Percentiles rank a stretch among this genome's conserved stretches.
phyloP scores from a whole-genome alignment of 2,329 filamentous ascomycete species.

The Hymenoscyphus fraxineus region DNA sequence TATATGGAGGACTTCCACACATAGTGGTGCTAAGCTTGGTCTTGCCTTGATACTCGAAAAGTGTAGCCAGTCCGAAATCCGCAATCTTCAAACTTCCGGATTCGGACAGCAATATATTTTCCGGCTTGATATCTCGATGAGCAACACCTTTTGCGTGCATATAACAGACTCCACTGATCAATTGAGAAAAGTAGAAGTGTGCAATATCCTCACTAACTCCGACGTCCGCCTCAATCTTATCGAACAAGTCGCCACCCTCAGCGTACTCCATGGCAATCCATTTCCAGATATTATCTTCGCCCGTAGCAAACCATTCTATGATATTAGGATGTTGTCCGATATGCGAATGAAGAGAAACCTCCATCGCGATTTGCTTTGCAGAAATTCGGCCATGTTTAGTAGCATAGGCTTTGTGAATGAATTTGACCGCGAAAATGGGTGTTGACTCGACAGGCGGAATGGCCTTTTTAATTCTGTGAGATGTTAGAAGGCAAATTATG shows the following conservation, averaged over 20 bases:
- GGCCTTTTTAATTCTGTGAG: conserved; percentile 70
- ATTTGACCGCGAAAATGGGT: conserved; percentile 93
- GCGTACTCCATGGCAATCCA: conserved; percentile 99
- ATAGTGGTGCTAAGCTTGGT: conserved; percentile 81
- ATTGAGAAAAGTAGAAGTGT: conserved; percentile 91
- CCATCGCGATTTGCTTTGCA: conserved; percentile 84
- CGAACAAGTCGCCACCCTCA: conserved; percentile 92
- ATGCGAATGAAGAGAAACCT: conserved; percentile 84
- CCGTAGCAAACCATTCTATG: conserved; percentile 85
- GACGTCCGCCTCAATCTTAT: conserved; percentile 98
- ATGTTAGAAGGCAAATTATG: background rate
- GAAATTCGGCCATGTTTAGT: conserved; percentile 83
- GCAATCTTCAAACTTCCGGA: conserved; percentile 89
- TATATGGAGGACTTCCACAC: conserved; percentile 94
- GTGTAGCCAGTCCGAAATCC: conserved; percentile 91
- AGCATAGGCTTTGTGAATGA: conserved; percentile 97
- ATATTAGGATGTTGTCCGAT: conserved; percentile 89
- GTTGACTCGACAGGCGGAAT: conserved; percentile 63
- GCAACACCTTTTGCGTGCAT: conserved; percentile 96
- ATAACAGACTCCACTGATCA: conserved; percentile 85
- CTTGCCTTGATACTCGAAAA: conserved; percentile 85
- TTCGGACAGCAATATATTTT: conserved; percentile 87
- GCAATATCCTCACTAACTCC: conserved; percentile 93
- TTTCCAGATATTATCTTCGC: conserved; percentile 81
- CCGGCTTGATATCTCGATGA: conserved; percentile 87